phyloP scores from a whole-genome alignment of 768 basidiomycete species.

The Tremella mesenterica region DNA sequence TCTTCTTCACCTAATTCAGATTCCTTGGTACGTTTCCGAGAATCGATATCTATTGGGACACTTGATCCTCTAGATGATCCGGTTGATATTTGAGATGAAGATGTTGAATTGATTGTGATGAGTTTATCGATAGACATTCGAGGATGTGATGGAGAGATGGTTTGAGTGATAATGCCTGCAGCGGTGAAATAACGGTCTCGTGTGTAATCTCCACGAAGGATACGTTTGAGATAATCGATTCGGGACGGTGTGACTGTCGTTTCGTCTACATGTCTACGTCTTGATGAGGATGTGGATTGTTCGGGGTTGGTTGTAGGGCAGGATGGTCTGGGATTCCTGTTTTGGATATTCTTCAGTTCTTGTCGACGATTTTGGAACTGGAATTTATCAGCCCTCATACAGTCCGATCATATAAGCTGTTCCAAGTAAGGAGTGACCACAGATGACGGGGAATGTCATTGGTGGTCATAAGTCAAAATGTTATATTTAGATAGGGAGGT shows the following conservation, averaged over 20 bases:
- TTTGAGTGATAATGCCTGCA: not conserved
- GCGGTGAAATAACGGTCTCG: conserved; percentile 16
- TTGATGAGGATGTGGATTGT: conserved; percentile 7
- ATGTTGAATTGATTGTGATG: not conserved
- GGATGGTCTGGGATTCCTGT: no score
- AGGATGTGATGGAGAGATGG: not conserved
- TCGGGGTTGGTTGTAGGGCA: no score
- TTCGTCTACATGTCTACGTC: conserved; percentile 16
- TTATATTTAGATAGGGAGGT: no score
- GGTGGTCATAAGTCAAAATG: no score
- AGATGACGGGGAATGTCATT: no score
- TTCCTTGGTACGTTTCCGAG: not conserved
- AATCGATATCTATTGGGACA: no score
- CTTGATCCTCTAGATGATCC: no score
- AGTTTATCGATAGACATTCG: not conserved
- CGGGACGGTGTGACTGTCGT: conserved; percentile 17
- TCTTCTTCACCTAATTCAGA: not conserved
- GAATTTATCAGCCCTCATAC: no score
- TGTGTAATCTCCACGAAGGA: conserved; percentile 18
- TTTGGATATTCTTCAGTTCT: conserved; percentile 20
- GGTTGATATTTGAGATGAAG: conserved; percentile 1
- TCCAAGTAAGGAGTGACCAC: no score
- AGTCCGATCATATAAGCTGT: no score
- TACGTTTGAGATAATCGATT: conserved; percentile 7
- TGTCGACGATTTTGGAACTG: conserved; percentile 28